Base-by-base conservation (phyloP, 257 asterid species). In the Perilla frutescens region DNA sequence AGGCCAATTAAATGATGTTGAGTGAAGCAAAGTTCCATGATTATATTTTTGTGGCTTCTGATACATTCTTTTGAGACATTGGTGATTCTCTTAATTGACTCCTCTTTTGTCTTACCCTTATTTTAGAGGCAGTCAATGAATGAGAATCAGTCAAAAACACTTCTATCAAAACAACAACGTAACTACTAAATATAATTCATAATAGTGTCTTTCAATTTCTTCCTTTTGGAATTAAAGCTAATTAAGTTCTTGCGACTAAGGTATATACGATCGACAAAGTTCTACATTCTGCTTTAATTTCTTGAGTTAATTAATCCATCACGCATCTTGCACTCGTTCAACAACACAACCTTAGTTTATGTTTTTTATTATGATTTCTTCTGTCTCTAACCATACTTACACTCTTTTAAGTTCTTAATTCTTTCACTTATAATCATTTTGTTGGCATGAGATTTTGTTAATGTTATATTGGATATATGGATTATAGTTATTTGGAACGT, bases 11-110 rank as follows among this genome's bases (percentile, higher is more conserved):
- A 20, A 44, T 12, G 66, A 7, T 60, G 48, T 15, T 8, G 37
- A 62, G 48, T 41, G 53, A 43, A 43, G 53, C 54, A 8, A 15
- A 20, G 14, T 41, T 10, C 54, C 53, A 41, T 62, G 34, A 20
- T 20, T 20, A 64, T 65, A 44, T 26, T 29, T 2, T 10, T 65
- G 10, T 65, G 43, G 56, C 70, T 47, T 45, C 57, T 44, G 6
- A 7, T 32, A 44, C 70, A 44, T 9, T 40, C n/a, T 40, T 9
- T 44, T 26, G 55, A 20, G 40, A 20, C 26, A 20, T 64, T 45
- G 11, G 44, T 65, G 47, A 45, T 36, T 65, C 15, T 47, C 40
- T 20, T 20, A 20, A 20, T 43, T 62, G 70, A 65, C 70, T 65
- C 57, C 44, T 45, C 43, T 65, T 45, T 65, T 31, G 57, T 45